Conservation (phyloP, 257 asterid genomes). For the Capsicum baccatum region DNA sequence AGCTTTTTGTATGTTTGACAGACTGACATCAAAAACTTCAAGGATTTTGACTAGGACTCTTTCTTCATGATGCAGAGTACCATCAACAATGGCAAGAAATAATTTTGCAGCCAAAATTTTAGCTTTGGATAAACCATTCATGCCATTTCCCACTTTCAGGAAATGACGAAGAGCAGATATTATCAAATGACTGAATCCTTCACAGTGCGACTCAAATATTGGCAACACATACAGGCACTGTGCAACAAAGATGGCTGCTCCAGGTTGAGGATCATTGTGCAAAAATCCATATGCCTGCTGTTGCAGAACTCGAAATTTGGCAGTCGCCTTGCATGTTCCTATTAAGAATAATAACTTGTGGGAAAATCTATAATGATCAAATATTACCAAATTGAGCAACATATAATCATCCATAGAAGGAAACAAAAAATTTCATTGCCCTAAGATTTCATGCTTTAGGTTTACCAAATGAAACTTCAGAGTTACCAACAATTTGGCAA, state of each 20-base stretch:
- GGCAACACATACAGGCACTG: conserved; percentile 74
- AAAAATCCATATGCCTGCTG: conserved; percentile 61
- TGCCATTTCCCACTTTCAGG: conserved; percentile 48
- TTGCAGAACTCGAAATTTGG: conserved; percentile 75
- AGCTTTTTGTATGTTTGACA: conserved; percentile 58
- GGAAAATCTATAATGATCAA: neutral
- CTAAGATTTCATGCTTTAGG: conserved; percentile 19
- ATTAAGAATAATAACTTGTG: conserved; percentile 31
- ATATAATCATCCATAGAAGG: neutral
- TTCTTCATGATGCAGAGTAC: conserved; percentile 56
- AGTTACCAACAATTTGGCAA: conserved; percentile 15
- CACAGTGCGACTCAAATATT: conserved; percentile 53
- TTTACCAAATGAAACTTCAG: conserved; percentile 17
- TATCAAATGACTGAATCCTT: conserved; percentile 85
- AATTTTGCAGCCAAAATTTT: conserved; percentile 62
- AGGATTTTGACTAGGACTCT: conserved; percentile 67
- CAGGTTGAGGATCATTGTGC: conserved; percentile 59
- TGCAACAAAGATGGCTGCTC: conserved; percentile 78
- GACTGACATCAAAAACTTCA: conserved; percentile 61
- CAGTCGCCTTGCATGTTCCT: conserved; percentile 79
- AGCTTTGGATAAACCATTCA: conserved; percentile 57
- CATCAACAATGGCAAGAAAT: conserved; percentile 55
- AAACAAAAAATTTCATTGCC: neutral
- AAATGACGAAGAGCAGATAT: conserved; percentile 71
- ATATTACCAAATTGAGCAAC: conserved; percentile 21